Base-by-base conservation (phyloP, 2,329 filamentous ascomycete species). In the Phialocephala subalpina region DNA sequence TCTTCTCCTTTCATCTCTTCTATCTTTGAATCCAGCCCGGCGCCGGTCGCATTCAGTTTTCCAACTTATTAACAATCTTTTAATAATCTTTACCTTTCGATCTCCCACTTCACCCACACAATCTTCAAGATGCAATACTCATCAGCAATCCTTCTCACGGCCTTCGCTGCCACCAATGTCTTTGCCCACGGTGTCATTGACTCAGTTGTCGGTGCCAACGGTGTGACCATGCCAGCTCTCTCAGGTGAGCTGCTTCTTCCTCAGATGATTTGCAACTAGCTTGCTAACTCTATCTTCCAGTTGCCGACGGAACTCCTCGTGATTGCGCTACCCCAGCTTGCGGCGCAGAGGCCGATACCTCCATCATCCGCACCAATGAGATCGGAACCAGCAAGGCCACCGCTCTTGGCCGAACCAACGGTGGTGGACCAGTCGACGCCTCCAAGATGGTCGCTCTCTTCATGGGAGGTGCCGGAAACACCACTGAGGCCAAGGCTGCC, bases 261-360 rank as follows among this genome's bases (percentile, higher is more conserved):
- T 38, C 22, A 2, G 35, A 63, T 72, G 64, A 75, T 65, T 18
- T 8, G 20, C 27, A 33, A 60, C 14, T n/a, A 33, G 2, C 18
- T 72, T 40, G 18, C 65, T 58, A 58, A 68, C 66, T 69, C 42
- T 45, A 25, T 55, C 55, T 29, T 66, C 42, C 58, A 82, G 86
- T 90, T 69, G 81, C 82, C 56, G 88, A 91, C 67, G 88, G 88
- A 73, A 91, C 89, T 68, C 89, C 88, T 59, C 87, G 89, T 74
- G 88, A 91, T 79, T 91, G 88, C 77, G 81, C 85, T 59, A 81
- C 80, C 72, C 87, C 88, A 71, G 69, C 76, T 55, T 91, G 88
- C 74, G 89, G 89, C 65, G 84, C 88, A n/a, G 85, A 91, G 76
- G 86, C 84, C 66, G 89, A 92, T 74, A 91, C 89, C n/a, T 82